Base-by-base conservation (phyloP, 1,284 basidiomycete genomes). In the Pulveroboletus sp. region DNA sequence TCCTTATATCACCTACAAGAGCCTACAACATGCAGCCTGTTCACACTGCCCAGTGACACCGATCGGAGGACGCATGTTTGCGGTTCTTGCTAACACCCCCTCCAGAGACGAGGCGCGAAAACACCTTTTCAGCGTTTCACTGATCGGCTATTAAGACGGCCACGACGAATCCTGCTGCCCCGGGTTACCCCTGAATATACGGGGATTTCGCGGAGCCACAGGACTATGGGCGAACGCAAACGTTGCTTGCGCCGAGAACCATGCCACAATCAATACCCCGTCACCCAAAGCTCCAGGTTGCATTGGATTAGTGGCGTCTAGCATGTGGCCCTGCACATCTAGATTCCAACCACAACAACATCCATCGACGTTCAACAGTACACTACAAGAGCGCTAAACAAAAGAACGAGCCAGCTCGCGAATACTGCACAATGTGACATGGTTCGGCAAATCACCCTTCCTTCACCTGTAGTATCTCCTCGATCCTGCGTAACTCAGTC, bases 401-500 rank as follows among this genome's bases (percentile, higher is more conserved):
- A 25, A 28, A 54, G 36, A 46, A 59, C 54, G 59, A 72, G 68
- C 66, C 66, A 59, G 67, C 65, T 66, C 66, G 53, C 39, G 24
- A 52, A 38, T 22, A 50, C 46, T 69, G 69, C 70, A 70, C 57
- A 70, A 71, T 54, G 56, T 60, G 61, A 56, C 43, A 38, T 1
- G 39, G 38, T 33, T 48, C 24, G 28, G 57, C 8, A 39, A 45
- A 57, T 71, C 61, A 69, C 22, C 39, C 70, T 9, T 72, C 70
- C 58, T 70, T 72, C n/a, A 70, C 61, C 49, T 72, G 62, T 25
- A 71, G 40, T 47, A 72, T 50, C 58, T 74, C 69, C 59, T 71
- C 69, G 20, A 71, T 73, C 49, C 69, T 74, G 60, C 71, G 71
- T 35, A 71, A 56, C 61, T 71, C 69, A 2, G 66, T 49, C 61